A percentile compares a stretch with the other conserved stretches of the same genome.
These are phyloP conservation scores for Uromyces viciae-fabae DNA, from an alignment of 1,284 basidiomycete genomes.

Conservation along the genomic window DNA sequence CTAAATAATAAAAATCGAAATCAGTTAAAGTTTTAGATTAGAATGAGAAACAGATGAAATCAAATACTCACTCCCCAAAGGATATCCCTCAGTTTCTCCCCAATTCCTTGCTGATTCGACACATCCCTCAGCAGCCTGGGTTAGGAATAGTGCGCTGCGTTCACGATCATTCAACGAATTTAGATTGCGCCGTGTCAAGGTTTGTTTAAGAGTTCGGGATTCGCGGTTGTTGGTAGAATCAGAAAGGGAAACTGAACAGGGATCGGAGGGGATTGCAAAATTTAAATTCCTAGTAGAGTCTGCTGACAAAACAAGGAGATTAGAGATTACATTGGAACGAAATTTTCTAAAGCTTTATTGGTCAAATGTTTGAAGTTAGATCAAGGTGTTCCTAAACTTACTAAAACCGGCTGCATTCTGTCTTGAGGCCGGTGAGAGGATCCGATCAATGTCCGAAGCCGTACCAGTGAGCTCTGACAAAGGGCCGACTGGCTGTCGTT, in stretches of 20 bases:
- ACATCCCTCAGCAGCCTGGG: slow-evolving; percentile 22
- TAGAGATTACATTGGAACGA: background rate
- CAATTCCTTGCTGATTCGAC: slow-evolving; percentile 8
- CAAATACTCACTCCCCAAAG: background rate
- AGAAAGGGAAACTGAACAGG: background rate
- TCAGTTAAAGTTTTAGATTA: background rate
- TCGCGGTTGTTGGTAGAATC: background rate
- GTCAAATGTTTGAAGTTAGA: background rate
- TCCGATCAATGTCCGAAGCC: slow-evolving; percentile 9
- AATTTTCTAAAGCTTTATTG: too few relatives aligned
- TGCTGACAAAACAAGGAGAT: background rate
- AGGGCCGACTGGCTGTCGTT: background rate
- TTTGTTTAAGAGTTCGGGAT: background rate
- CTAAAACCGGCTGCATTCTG: background rate
- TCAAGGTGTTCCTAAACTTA: background rate
- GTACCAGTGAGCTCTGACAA: slow-evolving; percentile 35
- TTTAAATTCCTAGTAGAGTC: background rate
- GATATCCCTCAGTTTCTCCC: background rate
- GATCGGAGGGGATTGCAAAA: too few relatives aligned
- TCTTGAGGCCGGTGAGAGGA: slow-evolving; percentile 10
- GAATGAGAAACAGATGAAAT: background rate
- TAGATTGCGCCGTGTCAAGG: background rate
- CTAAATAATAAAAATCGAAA: background rate
- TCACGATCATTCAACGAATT: background rate
- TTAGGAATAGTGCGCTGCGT: slow-evolving; percentile 25